A percentile compares a stretch with the other conserved stretches of the same genome.
phyloP scores from a whole-genome alignment of 2,329 filamentous ascomycete genomes.

The Epicoccum nigrum region DNA sequence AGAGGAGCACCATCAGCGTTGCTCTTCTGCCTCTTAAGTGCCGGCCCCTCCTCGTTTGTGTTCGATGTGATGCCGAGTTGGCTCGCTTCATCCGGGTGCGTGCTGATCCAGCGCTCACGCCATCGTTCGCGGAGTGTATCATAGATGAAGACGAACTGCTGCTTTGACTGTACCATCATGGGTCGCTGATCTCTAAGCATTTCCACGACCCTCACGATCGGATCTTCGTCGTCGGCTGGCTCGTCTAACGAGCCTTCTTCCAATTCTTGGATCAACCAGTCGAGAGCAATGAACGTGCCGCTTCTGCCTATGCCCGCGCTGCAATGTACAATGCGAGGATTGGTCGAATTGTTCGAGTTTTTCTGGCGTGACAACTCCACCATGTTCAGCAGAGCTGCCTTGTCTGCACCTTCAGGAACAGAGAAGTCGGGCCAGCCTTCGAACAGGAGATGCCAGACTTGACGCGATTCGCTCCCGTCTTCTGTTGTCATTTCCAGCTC shows the following conservation, averaged over 20 bases:
- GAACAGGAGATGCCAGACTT: slow-evolving; percentile 85
- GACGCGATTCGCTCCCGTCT: slow-evolving; percentile 60
- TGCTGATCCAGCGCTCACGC: slow-evolving; percentile 58
- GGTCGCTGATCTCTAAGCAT: slow-evolving; percentile 82
- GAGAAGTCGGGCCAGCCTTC: slow-evolving; percentile 89
- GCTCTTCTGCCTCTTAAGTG: slow-evolving; percentile 39
- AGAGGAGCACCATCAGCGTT: slow-evolving; percentile 16
- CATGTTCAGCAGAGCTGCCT: slow-evolving; percentile 70
- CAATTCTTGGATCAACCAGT: slow-evolving; percentile 84
- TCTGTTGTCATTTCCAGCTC: slow-evolving; percentile 65
- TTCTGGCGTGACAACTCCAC: slow-evolving; percentile 70
- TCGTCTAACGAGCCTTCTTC: slow-evolving; percentile 70
- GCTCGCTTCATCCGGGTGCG: slow-evolving; percentile 38
- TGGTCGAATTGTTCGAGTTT: slow-evolving; percentile 55
- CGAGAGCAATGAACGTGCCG: slow-evolving; percentile 95
- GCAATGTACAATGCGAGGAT: slow-evolving; percentile 73
- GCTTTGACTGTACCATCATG: slow-evolving; percentile 92
- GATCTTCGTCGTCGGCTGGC: slow-evolving; percentile 62
- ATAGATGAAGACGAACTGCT: slow-evolving; percentile 88
- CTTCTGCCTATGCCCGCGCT: slow-evolving; percentile 93
- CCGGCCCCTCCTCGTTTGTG: slow-evolving; percentile 25
- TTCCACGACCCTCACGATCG: slow-evolving; percentile 80
- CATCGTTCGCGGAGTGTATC: slow-evolving; percentile 78
- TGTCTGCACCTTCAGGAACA: slow-evolving; percentile 73
- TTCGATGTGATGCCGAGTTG: slow-evolving; percentile 27